Evolutionary conservation across 2,329 filamentous ascomycete genomes (phyloP), one percentile per base, ranked within the genome.

Genomic region (Xylariaceae sp.): DNA sequence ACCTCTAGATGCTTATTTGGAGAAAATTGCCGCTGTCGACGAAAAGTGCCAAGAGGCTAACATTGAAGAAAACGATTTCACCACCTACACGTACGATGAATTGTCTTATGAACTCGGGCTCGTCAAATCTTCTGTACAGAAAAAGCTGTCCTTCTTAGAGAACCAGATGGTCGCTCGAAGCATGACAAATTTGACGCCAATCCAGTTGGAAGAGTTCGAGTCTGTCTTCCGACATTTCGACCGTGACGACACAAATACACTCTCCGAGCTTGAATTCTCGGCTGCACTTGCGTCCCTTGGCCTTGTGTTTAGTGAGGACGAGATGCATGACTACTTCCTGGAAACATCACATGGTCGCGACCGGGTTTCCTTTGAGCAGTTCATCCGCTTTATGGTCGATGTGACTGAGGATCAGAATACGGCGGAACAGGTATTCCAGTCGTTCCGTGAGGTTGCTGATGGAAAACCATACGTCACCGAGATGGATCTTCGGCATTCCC

Each of bases 381-480:
- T 99, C 72, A 99, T 99, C 73, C 88, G 91, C 34, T 99, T 99
- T 82, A 99, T 99, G 95, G 95, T 99, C 44, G 92, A 96, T 67
- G 95, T 97, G 46, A 99, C 95, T 11, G 95, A 99, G 76, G 95
- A 99, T 72, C 95, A 99, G 77, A 97, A 99, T 74, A 97, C 93
- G 3, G 95, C 95, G 11, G 95, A 98, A 76, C 95, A 99, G 75
- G 95, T 99, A 4, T 98, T 95, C 79, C 94, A 99, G 77, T 96
- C 90, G 63, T 99, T 99, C 85, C 87, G 88, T 56, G 95, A 99
- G 76, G 95, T 99, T 41, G 95, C 95, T 16, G 95, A 99, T 78
- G 95, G 95, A 65, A 99, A 99, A 81, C 93, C 94, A 9, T 99
- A 99, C 74, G 95, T 99, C 36, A 99, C 95, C 4, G 95, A 99